Base-by-base conservation (phyloP, 768 basidiomycete species). In the Exidia glandulosa region DNA sequence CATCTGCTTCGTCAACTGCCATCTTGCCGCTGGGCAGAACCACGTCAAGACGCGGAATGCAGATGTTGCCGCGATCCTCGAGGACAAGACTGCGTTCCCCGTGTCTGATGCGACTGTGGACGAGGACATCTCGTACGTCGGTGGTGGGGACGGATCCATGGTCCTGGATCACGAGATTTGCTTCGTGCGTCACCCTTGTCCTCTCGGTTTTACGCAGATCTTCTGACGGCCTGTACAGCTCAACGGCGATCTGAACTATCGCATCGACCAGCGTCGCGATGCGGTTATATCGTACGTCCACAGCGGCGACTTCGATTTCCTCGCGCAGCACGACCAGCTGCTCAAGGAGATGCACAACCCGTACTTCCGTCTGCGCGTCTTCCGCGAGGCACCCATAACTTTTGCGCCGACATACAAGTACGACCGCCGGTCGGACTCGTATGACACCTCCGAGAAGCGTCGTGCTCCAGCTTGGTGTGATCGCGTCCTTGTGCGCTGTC, bases 401-500 rank as follows among this genome's bases (percentile, higher is more conserved):
- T 99, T 99, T 65, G 72, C 79, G 2, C 94, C 94, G 19, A 96
- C 94, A 36, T 97, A 97, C 81, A 96, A 96, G 72, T 97, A 96
- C 73, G 92, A 95, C 69, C 83, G 82, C 2, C 74, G 81, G 5
- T 83, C 90, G 29, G 71, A 81, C 68, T 80, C 84, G 63, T 99
- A 91, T 66, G 95, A 99, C 68, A 78, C 86, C 2, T 91, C 88
- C 1, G 90, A 92, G 70, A 97, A 98, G 71, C 79, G 81, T 13
- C 86, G 95, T 0, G 78, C 85, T 7, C 95, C 95, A 3, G 94
- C 95, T 2, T 99, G 94, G 94, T 99, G 95, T 69, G 95, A 99
- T 70, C 86, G 95, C 4, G 82, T 99, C 25, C 74, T 98, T 45
- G 95, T 86, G 83, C 82, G 85, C 3, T 75, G 81, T 45, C 76